Evolutionary conservation across 2,329 filamentous ascomycete genomes (phyloP), one percentile per base, ranked within the genome.

Genomic region (Ceratocystis diversiconidia): DNA sequence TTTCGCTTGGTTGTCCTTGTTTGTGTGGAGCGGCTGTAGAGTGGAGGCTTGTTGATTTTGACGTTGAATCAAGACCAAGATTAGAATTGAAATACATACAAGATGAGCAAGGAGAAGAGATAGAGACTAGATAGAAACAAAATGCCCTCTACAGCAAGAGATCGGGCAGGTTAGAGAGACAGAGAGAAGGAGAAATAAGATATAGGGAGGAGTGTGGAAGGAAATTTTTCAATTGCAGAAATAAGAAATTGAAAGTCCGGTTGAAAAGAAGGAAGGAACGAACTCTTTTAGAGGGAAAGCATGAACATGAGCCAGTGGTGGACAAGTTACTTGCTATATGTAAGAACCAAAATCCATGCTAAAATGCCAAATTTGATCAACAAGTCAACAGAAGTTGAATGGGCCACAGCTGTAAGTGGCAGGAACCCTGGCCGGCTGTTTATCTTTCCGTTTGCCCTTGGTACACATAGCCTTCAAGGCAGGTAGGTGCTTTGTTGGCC

Each of bases 101-200:
- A 41, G 30, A 60, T n/a, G 19, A 25, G 25, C 63, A 65, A 41
- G 30, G 46, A 12, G 19, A 12, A 15, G 25, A 30, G 19, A 59
- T 12, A n/a, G 44, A 12, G 48, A n/a, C 7, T 36, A 32, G 43
- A 41, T 46, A 19, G 55, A 41, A n/a, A 43, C 50, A 36, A 64
- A 17, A 55, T 30, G 22, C 63, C 48, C 63, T 65, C 4, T 50
- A 57, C 61, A n/a, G 55, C 25, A 50, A 65, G 63, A 65, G 55
- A 48, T 60, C n/a, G 52, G 43, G 22, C 30, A 19, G 63, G 69
- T 68, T 70, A 69, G 63, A 62, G 70, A 71, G 67, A 67, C 55
- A 68, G 66, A 66, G 68, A 68, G 46, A 50, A 25, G 7, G 48
- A 52, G 48, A 52, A 25, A 5, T 12, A 41, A 41, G 36, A 41